Evolutionary conservation across 169 alveolate genomes (phyloP), one percentile per base, ranked within the genome.

Genomic region (Plasmodium malariae): DNA sequence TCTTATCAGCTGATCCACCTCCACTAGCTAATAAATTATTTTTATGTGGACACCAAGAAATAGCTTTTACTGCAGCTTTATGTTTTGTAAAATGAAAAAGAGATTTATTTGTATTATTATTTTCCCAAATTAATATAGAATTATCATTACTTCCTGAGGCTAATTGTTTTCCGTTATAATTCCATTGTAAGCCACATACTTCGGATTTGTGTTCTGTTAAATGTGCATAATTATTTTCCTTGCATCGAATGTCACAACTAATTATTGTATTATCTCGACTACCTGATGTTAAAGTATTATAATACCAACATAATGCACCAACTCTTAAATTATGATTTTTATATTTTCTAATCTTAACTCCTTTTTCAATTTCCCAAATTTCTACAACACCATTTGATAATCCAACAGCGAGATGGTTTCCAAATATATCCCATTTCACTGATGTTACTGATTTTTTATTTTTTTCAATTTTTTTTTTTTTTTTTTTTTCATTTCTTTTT

Each of bases 1-100:
- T 95, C 74, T 99, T 94, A 93, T 98, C 99, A 19, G 99, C 99
- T 11, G 99, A 97, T 2, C 99, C 99, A 14, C 99, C 99, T 2
- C 99, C 99, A 11, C 98, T 93, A 21, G 98, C 98, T 28, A 98
- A 92, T 32, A 97, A 93, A 48, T 97, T 97, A 74, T 95, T 94
- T 93, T 97, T 97, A 89, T 97, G 99, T 0, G 99, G 99, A 54
- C 97, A 95, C 99, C 99, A 98, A 1, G 99, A 98, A 12, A 98
- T 92, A 21, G 99, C 99, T 92, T 96, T 97, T 1, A 97, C 98
- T 11, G 99, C 98, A 55, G 99, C 98, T 32, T 88, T 71, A 73
- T 96, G 98, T 59, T 95, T 94, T 24, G 93, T 83, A 65, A 96
- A 93, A 60, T 96, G 96, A 17, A 89, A 78, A 48, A 95, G 93